phyloP scores from a whole-genome alignment of 352 stramenopile species.

The Pythium diclinum region DNA sequence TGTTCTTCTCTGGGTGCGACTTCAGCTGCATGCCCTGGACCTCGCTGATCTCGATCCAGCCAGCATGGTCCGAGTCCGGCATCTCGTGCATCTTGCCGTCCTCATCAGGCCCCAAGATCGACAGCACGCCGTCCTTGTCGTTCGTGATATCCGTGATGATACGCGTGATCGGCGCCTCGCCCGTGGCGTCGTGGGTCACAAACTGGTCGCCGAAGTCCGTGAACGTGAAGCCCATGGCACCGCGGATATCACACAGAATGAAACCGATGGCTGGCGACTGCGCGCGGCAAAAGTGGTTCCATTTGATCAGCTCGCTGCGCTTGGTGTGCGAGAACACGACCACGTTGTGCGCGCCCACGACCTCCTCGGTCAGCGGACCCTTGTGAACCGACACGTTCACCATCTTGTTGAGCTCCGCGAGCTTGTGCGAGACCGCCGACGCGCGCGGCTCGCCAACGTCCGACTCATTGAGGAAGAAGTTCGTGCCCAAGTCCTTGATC shows the following conservation, averaged over 20 bases:
- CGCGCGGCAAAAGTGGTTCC: conserved; percentile 87
- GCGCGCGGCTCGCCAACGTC: conserved; percentile 73
- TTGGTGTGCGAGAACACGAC: conserved; percentile 85
- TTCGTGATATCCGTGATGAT: conserved; percentile 88
- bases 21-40: conserved; percentile 73
- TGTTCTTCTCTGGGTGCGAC: conserved; percentile 58
- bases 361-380: conserved; percentile 56
- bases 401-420: conserved; percentile 92
- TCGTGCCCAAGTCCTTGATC: conserved; percentile 88
- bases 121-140: conserved; percentile 71
- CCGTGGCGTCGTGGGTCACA: conserved; percentile 73
- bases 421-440: conserved; percentile 61
- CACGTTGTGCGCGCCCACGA: conserved; percentile 75
- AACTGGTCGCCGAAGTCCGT: conserved; percentile 82
- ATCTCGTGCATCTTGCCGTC: conserved; percentile 89
- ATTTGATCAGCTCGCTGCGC: conserved; percentile 77
- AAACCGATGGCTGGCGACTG: conserved; percentile 79
- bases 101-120: conserved; percentile 74
- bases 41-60: conserved; percentile 84
- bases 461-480: conserved; percentile 91
- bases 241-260: conserved; percentile 76
- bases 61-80: conserved; percentile 81
- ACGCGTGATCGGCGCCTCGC: conserved; percentile 78
- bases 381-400: conserved; percentile 76
- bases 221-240: conserved; percentile 74